These are phyloP conservation scores for Trichoderma aggressivum DNA, from an alignment of 2,329 filamentous ascomycete genomes.

Conservation along the genomic window DNA sequence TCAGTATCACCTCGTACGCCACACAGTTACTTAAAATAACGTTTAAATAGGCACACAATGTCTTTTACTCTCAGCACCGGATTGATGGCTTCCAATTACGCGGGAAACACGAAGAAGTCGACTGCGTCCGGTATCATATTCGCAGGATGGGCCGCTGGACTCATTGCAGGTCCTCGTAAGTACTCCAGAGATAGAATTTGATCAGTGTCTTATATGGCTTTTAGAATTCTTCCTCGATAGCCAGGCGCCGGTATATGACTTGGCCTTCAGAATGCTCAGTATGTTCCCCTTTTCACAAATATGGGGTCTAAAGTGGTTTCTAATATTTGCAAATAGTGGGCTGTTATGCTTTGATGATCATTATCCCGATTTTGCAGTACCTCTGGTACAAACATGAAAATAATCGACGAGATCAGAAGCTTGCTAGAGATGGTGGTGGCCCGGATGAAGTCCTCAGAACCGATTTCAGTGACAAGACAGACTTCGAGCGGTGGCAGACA, in stretches of 20 bases:
- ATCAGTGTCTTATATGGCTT: not conserved
- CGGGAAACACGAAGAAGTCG: not conserved
- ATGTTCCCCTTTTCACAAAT: not conserved
- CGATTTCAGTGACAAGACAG: not conserved
- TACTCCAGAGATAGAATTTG: not conserved
- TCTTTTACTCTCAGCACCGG: not conserved
- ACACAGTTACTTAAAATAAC: not conserved
- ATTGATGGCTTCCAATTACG: not conserved
- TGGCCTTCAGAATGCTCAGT: not conserved
- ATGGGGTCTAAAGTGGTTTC: not conserved
- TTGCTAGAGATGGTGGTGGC: not conserved
- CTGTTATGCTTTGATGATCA: not conserved
- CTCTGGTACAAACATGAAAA: not conserved
- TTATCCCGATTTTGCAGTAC: not conserved
- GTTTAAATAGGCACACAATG: not conserved
- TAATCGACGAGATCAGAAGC: not conserved
- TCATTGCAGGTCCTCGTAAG: not conserved
- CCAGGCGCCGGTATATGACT: not conserved
- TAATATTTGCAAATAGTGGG: not conserved
- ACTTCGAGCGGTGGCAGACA: constrained; percentile 4
- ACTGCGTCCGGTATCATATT: not conserved
- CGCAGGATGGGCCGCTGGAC: not conserved
- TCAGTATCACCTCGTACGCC: not conserved
- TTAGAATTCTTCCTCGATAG: not conserved
- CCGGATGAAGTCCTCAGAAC: not conserved